These are phyloP conservation scores for Botryotinia globosa DNA, from an alignment of 2,329 filamentous ascomycete genomes.

Conservation along the genomic window DNA sequence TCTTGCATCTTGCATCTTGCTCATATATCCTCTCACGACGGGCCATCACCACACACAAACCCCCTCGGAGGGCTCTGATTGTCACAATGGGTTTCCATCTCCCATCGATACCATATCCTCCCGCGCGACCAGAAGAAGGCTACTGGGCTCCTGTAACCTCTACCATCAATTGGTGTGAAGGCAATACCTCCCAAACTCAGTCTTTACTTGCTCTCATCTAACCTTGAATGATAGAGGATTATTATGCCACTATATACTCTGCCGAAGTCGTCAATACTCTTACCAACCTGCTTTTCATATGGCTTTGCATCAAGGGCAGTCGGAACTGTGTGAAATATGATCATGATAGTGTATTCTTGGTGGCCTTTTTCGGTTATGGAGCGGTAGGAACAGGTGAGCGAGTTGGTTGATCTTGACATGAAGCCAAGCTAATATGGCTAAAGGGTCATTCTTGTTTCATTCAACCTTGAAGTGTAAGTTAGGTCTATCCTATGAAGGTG, in stretches of 20 bases:
- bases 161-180: conserved; percentile 70
- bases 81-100: conserved; percentile 31
- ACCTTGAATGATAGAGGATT: conserved; percentile 53
- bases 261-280: conserved; percentile 77
- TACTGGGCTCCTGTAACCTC: conserved; percentile 40
- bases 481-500: not conserved
- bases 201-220: conserved; percentile 1
- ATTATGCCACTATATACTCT: conserved; percentile 70
- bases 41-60: not conserved
- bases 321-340: conserved; percentile 67
- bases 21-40: not conserved
- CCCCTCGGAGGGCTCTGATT: not conserved
- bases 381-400: conserved; percentile 40
- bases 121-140: conserved; percentile 33
- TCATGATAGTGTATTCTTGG: conserved; percentile 72
- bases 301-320: conserved; percentile 72
- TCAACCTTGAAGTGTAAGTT: conserved; percentile 43
- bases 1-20: not conserved
- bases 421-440: not conserved
- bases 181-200: conserved; percentile 44
- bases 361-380: conserved; percentile 52
- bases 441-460: conserved; percentile 41
- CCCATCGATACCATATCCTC: conserved; percentile 39
- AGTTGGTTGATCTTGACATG: not conserved
- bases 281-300: conserved; percentile 81